Base-by-base conservation (phyloP, 768 basidiomycete genomes). In the Suillus hirtellus region DNA sequence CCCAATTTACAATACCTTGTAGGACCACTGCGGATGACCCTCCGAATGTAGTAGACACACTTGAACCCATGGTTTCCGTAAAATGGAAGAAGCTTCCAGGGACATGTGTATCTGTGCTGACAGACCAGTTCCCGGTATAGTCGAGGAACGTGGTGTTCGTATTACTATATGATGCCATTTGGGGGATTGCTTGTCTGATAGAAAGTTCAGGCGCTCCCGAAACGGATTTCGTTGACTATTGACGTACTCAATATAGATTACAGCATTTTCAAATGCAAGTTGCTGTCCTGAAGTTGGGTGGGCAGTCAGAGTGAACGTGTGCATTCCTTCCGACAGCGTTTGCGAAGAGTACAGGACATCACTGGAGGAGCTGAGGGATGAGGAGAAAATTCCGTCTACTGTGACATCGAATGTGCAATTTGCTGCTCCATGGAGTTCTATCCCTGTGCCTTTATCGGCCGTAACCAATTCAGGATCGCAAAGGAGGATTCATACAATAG, bases 1-100 rank as follows among this genome's bases (percentile, higher is more conserved):
- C 72, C 65, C 67, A 69, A 47, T 72, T 69, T 24, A 66, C 63
- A 1, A 67, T 67, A 17, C 66, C 66, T 38, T 67, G 50, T 10
- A 67, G 40, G 27, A 52, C 58, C 19, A 66, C 65, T 53, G 65
- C 65, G 14, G 62, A 37, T n/a, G 53, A 50, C 24, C 62, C 66
- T 12, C 15, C 24, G 40, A 67, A 60, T 38, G 43, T 34, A 1
- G 66, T 42, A 7, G 66, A 54, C 10, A 65, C 66, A 35, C 54
- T 62, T 19, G 53, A 46, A 21, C 46, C 44, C 11, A 17, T 58
- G 31, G 66, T 63, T 49, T 37, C 34, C 12, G 61, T 66, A 54
- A 10, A 34, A 56, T 55, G 61, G 61, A 8, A 70, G 19, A 9
- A 9, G 5, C 31, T 10, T 12, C 55, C 56, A 24, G 66, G 66